A percentile compares a stretch with the other conserved stretches of the same genome.
Conservation (phyloP, 371 early-diverging fungal genomes). For the Lichtheimia hyalospora region DNA sequence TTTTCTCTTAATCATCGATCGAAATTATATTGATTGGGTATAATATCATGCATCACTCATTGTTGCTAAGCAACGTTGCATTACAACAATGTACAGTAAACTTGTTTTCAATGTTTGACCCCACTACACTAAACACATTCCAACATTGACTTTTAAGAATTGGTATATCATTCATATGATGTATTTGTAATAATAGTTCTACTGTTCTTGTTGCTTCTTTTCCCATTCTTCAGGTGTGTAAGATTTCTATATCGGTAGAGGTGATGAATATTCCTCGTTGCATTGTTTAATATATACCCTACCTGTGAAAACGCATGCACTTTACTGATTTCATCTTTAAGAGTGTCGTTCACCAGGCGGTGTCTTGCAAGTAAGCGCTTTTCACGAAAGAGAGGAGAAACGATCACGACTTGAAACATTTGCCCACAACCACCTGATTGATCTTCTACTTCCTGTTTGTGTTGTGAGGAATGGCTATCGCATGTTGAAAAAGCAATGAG, state of each 20-base stretch:
- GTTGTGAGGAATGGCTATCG: not conserved
- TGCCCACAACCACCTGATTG: slow-evolving; percentile 78
- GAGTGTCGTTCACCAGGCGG: slow-evolving; percentile 75
- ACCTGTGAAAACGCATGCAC: slow-evolving; percentile 88
- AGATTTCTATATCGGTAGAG: slow-evolving; percentile 51
- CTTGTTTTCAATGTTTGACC: too few relatives aligned
- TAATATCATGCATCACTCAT: too few relatives aligned
- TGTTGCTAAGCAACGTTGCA: too few relatives aligned
- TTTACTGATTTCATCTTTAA: slow-evolving; percentile 73
- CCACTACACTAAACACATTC: too few relatives aligned
- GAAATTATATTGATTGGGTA: too few relatives aligned
- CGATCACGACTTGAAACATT: slow-evolving; percentile 76
- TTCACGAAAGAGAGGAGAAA: slow-evolving; percentile 70
- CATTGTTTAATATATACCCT: slow-evolving; percentile 7
- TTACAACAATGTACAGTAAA: too few relatives aligned
- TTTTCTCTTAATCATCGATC: too few relatives aligned
- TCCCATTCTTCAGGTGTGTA: slow-evolving; percentile 75
- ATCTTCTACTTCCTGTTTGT: slow-evolving; percentile 54
- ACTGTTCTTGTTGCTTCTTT: slow-evolving; percentile 30
- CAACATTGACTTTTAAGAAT: too few relatives aligned
- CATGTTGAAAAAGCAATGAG: slow-evolving; percentile 9
- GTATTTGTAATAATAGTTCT: not conserved
- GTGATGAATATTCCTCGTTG: not conserved
- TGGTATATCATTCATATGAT: too few relatives aligned
- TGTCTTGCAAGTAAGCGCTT: slow-evolving; percentile 73